Conservation (phyloP, 768 basidiomycete species). For the Suillus lakei region DNA sequence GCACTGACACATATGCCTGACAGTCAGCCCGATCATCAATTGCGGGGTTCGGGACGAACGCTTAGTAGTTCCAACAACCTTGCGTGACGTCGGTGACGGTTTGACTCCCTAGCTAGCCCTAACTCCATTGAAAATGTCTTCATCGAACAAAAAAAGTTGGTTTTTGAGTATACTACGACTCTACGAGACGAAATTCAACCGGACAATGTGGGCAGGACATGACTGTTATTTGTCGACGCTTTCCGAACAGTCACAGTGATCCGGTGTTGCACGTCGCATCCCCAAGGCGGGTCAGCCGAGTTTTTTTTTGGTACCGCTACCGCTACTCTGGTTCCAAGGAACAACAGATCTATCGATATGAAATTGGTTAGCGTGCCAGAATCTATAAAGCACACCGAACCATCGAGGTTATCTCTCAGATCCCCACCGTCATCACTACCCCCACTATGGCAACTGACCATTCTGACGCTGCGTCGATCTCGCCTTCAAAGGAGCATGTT, state of each 20-base stretch:
- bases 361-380: not conserved
- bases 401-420: not conserved
- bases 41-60: not conserved
- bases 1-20: not conserved
- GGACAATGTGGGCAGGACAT: not conserved
- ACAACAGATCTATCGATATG: not conserved
- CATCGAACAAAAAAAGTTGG: not conserved
- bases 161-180: not conserved
- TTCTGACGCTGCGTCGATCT: constrained; percentile 7
- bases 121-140: not conserved
- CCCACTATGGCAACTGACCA: constrained; percentile 13
- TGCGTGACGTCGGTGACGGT: not conserved
- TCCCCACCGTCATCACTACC: not conserved
- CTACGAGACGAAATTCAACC: not conserved
- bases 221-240: not conserved
- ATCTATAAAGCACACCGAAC: not conserved
- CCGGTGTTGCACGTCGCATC: not conserved
- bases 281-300: not conserved
- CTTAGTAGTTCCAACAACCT: not conserved
- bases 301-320: not conserved
- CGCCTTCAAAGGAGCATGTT: constrained; percentile 11
- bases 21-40: not conserved
- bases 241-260: not conserved
- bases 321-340: not conserved
- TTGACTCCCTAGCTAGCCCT: not conserved